These are phyloP conservation scores for Dittrichia graveolens DNA, from an alignment of 129 eudicot genomes.

Conservation along the genomic window DNA sequence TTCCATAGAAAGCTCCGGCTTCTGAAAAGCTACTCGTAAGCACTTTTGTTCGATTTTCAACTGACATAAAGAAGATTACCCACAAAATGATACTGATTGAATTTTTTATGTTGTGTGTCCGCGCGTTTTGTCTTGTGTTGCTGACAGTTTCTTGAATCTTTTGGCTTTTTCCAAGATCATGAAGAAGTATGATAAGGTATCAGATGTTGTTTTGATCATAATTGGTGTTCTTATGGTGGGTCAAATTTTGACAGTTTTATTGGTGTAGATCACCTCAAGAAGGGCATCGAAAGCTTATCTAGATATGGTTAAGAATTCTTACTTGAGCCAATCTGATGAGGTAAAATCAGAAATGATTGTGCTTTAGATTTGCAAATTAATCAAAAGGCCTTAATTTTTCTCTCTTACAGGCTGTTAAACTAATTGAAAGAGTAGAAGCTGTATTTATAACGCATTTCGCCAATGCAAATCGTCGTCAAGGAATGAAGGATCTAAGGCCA, in stretches of 20 bases:
- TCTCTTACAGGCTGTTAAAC: constrained; percentile 44
- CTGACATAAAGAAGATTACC: not conserved
- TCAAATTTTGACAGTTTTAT: constrained; percentile 13
- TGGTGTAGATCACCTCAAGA: constrained; percentile 60
- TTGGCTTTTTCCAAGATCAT: constrained; percentile 73
- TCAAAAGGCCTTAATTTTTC: not conserved
- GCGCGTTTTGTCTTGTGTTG: too few species aligned
- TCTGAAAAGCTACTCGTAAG: constrained; percentile 64
- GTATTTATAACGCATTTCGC: constrained; percentile 60
- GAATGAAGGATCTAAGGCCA: constrained; percentile 53
- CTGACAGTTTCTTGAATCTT: constrained; percentile 61
- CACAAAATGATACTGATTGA: not conserved
- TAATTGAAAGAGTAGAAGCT: constrained; percentile 59
- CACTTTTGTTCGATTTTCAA: not conserved
- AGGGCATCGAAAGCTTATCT: constrained; percentile 58
- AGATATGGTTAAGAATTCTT: constrained; percentile 67
- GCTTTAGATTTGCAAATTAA: constrained; percentile 8
- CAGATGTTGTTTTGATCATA: not conserved
- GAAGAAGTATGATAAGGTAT: constrained; percentile 84
- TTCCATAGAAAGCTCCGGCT: constrained; percentile 60
- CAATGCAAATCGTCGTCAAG: constrained; percentile 58
- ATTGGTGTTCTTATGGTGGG: not conserved
- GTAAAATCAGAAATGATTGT: constrained; percentile 29
- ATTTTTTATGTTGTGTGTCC: not conserved
- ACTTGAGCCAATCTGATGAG: constrained; percentile 65